A percentile compares a stretch with the other conserved stretches of the same genome.
Conservation (phyloP, 306 rosid species). For the Rubus parviflorus region DNA sequence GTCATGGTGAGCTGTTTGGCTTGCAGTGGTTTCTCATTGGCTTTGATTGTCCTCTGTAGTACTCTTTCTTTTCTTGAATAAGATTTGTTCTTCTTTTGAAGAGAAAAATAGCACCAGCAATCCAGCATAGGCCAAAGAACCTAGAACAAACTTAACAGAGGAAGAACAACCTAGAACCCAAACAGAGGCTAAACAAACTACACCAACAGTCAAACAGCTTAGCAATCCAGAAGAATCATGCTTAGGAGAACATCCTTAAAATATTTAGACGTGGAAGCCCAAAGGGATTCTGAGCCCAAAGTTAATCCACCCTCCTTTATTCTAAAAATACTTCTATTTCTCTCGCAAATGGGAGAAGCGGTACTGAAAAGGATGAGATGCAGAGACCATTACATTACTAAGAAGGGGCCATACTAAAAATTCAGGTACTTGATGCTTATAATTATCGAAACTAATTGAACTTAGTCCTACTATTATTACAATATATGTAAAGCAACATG, state of each 20-base stretch:
- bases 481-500: conserved; percentile 19
- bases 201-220: background rate
- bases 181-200: too few species aligned
- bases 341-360: background rate
- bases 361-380: background rate
- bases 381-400: background rate
- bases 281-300: background rate
- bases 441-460: background rate
- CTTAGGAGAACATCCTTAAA: background rate
- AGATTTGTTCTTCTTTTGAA: too few species aligned
- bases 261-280: background rate
- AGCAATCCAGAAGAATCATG: background rate
- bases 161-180: too few species aligned
- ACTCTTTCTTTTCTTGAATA: too few species aligned
- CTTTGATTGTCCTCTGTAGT: too few species aligned
- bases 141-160: too few species aligned
- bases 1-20: too few species aligned
- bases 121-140: too few species aligned
- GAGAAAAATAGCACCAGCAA: too few species aligned
- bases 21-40: too few species aligned
- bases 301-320: background rate
- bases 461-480: background rate
- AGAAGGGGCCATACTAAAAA: background rate
- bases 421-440: background rate
- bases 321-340: background rate